Evolutionary conservation across 2,329 filamentous ascomycete species (phyloP), one percentile per base, ranked within the genome.

Genomic region (Hawksworthiomyces lignivorus): DNA sequence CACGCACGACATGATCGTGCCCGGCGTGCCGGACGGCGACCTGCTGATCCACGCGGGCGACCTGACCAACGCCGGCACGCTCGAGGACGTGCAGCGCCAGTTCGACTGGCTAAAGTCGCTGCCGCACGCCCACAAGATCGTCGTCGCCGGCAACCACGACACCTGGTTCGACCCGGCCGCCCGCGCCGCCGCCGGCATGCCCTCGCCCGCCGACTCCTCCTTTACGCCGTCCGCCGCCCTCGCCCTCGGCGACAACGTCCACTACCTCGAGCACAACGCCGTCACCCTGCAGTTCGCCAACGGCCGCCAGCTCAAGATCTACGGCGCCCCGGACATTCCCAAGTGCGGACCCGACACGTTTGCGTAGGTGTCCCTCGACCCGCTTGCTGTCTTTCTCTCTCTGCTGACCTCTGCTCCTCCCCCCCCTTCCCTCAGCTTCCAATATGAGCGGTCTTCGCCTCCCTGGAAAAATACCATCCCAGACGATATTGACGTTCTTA

Each of bases 41-140:
- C 69, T 96, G 18, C 75, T 97, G 36, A 84, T 97, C 52, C 90
- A 96, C 57, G 85, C 87, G 3, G 90, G 90, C 28, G 90, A 97
- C 63, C 69, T 95, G 54, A 83, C 82, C 41, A 80, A 87, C 52
- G 67, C 69, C 18, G 90, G 90, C 29, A 83, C 78, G 8, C 72
- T 77, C 1, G 67, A 68, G 11, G 82, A 87, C 47, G 80, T 97
- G 43, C 87, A 95, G 64, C 68, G 65, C n/a, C 83, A 92, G 54
- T 69, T 96, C 32, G 77, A 94, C 65, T 96, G 87, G 87, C 69
- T 96, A 11, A 73, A 70, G 35, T 67, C 68, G 4, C 73, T 89
- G 7, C 84, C 86, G 0, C 87, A 95, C 56, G 64, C 65, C 27
- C 74, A 94, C 60, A 94, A 95, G 61, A 70, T 96, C 19, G 75